Conservation (phyloP, 208 protist species). For the Ichthyophonus hoferi region DNA sequence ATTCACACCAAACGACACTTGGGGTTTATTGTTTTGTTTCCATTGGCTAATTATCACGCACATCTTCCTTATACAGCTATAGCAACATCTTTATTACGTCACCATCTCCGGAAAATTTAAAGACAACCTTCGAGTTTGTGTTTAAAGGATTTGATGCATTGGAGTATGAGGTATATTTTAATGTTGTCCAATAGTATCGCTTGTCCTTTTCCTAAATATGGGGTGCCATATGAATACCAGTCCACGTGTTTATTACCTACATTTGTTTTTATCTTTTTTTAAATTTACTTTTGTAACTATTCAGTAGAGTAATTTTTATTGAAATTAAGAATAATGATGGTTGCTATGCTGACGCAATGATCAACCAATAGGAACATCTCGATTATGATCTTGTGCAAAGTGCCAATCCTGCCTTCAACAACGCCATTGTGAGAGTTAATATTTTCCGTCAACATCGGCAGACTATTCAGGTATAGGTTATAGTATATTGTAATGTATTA, state of each 20-base stretch:
- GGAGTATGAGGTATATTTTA: conserved; percentile 47
- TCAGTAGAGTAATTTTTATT: no score
- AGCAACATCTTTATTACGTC: conserved; percentile 99
- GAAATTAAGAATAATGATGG: neutral
- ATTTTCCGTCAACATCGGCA: conserved; percentile 91
- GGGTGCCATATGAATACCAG: neutral
- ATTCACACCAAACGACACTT: no score
- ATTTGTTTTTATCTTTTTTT: neutral
- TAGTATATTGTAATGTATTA: no score
- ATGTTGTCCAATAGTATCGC: conserved; percentile 17
- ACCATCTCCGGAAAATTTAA: conserved; percentile 92
- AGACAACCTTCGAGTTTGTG: conserved; percentile 99
- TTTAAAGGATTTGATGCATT: conserved; percentile 86
- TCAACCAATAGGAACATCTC: conserved; percentile 87
- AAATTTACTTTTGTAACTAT: conserved; percentile 1
- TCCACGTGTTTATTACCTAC: neutral
- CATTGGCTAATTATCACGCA: no score
- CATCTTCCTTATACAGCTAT: no score
- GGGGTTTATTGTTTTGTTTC: no score
- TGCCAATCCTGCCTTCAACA: conserved; percentile 83
- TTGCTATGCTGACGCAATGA: conserved; percentile 79
- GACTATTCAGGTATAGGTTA: conserved; percentile 82
- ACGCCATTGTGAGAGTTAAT: conserved; percentile 92
- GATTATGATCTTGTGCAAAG: conserved; percentile 94
- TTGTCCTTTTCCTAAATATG: neutral